Evolutionary conservation across 2,329 filamentous ascomycete genomes (phyloP).

Genomic region (Xylariales sp.): DNA sequence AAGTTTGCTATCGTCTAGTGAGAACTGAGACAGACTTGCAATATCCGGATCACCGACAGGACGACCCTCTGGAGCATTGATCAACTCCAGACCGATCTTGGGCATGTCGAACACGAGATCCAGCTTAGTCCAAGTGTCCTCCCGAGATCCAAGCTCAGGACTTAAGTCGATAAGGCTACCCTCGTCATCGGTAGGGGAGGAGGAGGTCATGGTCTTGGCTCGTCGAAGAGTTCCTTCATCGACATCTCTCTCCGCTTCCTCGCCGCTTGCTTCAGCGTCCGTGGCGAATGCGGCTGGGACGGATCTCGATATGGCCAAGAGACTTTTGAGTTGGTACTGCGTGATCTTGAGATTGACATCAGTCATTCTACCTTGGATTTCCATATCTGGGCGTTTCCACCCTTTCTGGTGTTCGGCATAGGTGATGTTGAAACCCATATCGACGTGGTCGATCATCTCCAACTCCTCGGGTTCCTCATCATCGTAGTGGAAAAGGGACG

Average conservation of each 20-base stretch:
- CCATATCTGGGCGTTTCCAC: slow-evolving; percentile 78
- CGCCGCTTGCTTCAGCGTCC: slow-evolving; percentile 65
- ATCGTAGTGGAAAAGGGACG: slow-evolving; percentile 81
- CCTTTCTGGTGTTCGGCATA: slow-evolving; percentile 82
- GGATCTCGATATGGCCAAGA: slow-evolving; percentile 81
- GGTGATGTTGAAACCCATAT: slow-evolving; percentile 87
- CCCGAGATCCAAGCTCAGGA: slow-evolving; percentile 66
- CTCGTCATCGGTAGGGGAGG: slow-evolving; percentile 30
- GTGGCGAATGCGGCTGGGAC: slow-evolving; percentile 83
- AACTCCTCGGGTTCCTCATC: slow-evolving; percentile 73
- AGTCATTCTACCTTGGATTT: slow-evolving; percentile 88
- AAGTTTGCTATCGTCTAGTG: slow-evolving; percentile 84
- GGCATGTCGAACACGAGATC: slow-evolving; percentile 88
- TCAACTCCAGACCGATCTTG: slow-evolving; percentile 82
- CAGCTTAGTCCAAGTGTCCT: slow-evolving; percentile 83
- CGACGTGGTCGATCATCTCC: slow-evolving; percentile 95
- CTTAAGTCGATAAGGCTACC: slow-evolving; percentile 49
- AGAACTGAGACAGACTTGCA: slow-evolving; percentile 88
- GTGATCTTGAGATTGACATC: slow-evolving; percentile 88
- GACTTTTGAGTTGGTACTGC: slow-evolving; percentile 84
- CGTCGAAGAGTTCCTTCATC: slow-evolving; percentile 50
- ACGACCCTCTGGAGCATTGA: slow-evolving; percentile 69
- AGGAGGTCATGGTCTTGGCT: slow-evolving; percentile 39
- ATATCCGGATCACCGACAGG: slow-evolving; percentile 75
- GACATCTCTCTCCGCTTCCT: slow-evolving; percentile 72